These are phyloP conservation scores for Paecilomyces niveus DNA, from an alignment of 2,329 filamentous ascomycete species.

Conservation along the genomic window DNA sequence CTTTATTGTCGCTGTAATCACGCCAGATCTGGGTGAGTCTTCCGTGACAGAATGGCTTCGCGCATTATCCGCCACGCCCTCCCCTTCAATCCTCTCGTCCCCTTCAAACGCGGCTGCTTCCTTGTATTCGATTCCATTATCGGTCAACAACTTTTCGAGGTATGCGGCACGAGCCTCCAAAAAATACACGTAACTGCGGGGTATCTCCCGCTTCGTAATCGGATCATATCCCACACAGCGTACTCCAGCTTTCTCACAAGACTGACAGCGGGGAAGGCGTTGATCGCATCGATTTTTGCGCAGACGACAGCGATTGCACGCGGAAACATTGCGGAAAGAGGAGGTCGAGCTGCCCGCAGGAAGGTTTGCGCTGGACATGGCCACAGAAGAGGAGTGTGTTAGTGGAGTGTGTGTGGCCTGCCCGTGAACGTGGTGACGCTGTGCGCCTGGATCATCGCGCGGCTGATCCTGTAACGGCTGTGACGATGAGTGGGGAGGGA, in stretches of 20 bases:
- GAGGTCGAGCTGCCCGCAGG: slow-evolving; percentile 22
- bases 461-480: slow-evolving; percentile 5
- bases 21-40: slow-evolving; percentile 8
- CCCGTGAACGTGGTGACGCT: slow-evolving; percentile 7
- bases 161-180: slow-evolving; percentile 80
- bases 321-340: slow-evolving; percentile 77
- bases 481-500: slow-evolving; percentile 13
- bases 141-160: slow-evolving; percentile 67
- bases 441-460: slow-evolving; percentile 2
- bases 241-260: slow-evolving; percentile 86
- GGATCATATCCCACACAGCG: slow-evolving; percentile 94
- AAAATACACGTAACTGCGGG: slow-evolving; percentile 88
- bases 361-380: slow-evolving; percentile 17
- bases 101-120: slow-evolving; percentile 62
- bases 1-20: slow-evolving; percentile 13
- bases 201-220: slow-evolving; percentile 93
- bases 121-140: slow-evolving; percentile 65
- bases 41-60: slow-evolving; percentile 11
- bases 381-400: slow-evolving; percentile 10
- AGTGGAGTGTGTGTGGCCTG: slow-evolving; percentile 9
- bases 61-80: slow-evolving; percentile 19
- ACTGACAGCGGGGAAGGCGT: slow-evolving; percentile 79
- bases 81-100: slow-evolving; percentile 27
- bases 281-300: slow-evolving; percentile 96
- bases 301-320: slow-evolving; percentile 85